Percentiles rank a stretch among this genome's conserved stretches.
These are phyloP conservation scores for Tricholomella constricta DNA, from an alignment of 768 basidiomycete genomes.

Conservation along the genomic window DNA sequence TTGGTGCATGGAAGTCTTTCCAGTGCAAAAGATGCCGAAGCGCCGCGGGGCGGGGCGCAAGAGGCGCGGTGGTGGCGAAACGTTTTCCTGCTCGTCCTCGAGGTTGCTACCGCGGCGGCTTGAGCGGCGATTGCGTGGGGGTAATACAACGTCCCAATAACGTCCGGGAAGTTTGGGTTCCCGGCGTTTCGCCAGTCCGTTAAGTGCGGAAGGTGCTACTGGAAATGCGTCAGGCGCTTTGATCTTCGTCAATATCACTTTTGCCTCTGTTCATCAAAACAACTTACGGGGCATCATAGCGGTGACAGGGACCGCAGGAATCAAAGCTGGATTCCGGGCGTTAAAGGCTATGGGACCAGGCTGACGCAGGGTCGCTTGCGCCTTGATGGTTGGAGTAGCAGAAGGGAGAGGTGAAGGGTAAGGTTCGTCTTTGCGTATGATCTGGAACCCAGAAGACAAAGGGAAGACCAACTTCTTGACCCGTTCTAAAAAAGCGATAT, in stretches of 20 bases:
- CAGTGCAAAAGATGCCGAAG: conserved; percentile 43
- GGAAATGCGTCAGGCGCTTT: conserved; percentile 42
- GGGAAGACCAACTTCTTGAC: conserved; percentile 36
- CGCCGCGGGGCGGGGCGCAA: conserved; percentile 31
- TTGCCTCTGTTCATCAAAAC: conserved; percentile 2
- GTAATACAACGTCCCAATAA: conserved; percentile 19
- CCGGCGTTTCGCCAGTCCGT: not conserved
- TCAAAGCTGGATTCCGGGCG: conserved; percentile 15
- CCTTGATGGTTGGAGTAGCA: not conserved
- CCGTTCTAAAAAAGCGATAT: conserved; percentile 26
- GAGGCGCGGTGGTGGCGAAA: conserved; percentile 22
- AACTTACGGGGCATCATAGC: conserved; percentile 43
- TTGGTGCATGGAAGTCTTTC: conserved; percentile 35
- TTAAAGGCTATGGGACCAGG: conserved; percentile 4
- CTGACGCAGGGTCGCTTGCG: not conserved
- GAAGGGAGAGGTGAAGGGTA: not conserved
- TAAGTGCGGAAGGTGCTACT: not conserved
- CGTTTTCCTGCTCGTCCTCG: conserved; percentile 36
- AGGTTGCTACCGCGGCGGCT: conserved; percentile 24
- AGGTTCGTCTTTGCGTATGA: conserved; percentile 20
- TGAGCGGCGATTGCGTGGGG: conserved; percentile 16
- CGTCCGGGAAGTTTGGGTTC: conserved; percentile 6
- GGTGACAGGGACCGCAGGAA: conserved; percentile 19
- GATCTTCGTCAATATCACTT: conserved; percentile 13
- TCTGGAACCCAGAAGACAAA: conserved; percentile 30